These are phyloP conservation scores for Ogataea trehaloabstinens DNA, from an alignment of 805 yeast genomes.

Conservation along the genomic window DNA sequence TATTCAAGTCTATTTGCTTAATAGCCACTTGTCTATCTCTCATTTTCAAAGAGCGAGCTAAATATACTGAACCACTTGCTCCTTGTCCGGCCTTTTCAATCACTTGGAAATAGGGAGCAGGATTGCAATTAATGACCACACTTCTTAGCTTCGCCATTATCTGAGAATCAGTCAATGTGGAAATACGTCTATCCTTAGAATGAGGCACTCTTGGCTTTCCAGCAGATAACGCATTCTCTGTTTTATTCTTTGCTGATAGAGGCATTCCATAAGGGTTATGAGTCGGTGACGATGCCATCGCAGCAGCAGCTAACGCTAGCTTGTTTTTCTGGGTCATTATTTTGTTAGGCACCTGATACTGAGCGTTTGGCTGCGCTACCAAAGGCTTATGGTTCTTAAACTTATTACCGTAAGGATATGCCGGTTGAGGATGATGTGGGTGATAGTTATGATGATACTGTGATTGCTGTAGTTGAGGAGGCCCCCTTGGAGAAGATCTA, in stretches of 20 bases:
- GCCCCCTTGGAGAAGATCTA: neutral
- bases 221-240: constrained; percentile 21
- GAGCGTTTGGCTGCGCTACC: constrained; percentile 6
- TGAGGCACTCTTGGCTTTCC: neutral
- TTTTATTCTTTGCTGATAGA: constrained; percentile 29
- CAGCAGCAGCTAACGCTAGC: constrained; percentile 32
- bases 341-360: constrained; percentile 15
- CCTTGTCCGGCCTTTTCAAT: constrained; percentile 94
- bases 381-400: neutral
- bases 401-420: constrained; percentile 5
- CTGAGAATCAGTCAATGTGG: constrained; percentile 81
- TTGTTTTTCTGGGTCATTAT: constrained; percentile 16
- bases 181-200: constrained; percentile 47
- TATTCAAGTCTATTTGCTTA: constrained; percentile 89
- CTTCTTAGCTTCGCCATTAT: constrained; percentile 75
- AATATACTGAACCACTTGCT: constrained; percentile 93
- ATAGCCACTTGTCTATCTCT: constrained; percentile 78
- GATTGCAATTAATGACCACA: constrained; percentile 82
- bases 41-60: constrained; percentile 62
- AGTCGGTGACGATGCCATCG: constrained; percentile 22
- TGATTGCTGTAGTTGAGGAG: constrained; percentile 17
- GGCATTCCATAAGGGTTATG: constrained; percentile 21
- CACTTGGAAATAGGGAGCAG: constrained; percentile 75
- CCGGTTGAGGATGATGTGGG: constrained; percentile 7
- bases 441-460: constrained; percentile 22